These are phyloP conservation scores for Fomitopsis betulina DNA, from an alignment of 1,284 basidiomycete species.

Conservation along the genomic window DNA sequence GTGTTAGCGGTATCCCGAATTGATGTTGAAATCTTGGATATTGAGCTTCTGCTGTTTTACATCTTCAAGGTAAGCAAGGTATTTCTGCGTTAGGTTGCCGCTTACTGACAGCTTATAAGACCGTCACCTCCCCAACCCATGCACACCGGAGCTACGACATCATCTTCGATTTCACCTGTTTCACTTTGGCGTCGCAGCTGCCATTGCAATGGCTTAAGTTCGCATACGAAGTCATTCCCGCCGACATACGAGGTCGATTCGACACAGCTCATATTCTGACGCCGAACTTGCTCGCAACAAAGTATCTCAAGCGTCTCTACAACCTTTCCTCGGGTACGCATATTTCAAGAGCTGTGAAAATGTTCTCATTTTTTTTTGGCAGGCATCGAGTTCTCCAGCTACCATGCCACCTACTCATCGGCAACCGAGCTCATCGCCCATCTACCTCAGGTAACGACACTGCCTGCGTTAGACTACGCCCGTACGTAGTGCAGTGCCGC, in stretches of 20 bases:
- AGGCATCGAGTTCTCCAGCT: conserved; percentile 17
- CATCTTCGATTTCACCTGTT: conserved; percentile 80
- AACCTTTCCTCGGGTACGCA: conserved; percentile 67
- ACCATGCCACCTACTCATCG: conserved; percentile 21
- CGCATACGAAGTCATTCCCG: conserved; percentile 74
- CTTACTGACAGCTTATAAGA: conserved; percentile 21
- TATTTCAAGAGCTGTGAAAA: not conserved
- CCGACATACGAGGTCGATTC: conserved; percentile 57
- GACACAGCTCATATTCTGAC: conserved; percentile 68
- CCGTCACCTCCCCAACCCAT: conserved; percentile 39
- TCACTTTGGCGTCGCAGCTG: conserved; percentile 72
- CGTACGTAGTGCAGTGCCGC: conserved; percentile 33
- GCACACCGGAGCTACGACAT: conserved; percentile 60
- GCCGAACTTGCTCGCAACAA: conserved; percentile 71
- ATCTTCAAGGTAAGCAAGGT: conserved; percentile 61
- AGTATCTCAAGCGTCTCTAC: conserved; percentile 72
- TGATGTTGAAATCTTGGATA: conserved; percentile 80
- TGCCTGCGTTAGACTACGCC: conserved; percentile 49
- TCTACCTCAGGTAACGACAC: conserved; percentile 41
- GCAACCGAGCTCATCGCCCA: conserved; percentile 47
- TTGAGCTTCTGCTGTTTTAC: conserved; percentile 81
- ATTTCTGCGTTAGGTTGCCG: not conserved
- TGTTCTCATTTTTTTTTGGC: not conserved
- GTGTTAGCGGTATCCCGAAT: conserved; percentile 63
- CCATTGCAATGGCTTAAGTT: conserved; percentile 82